Evolutionary conservation across 164 flowering plant species (phyloP), one percentile per base, ranked within the genome.

Genomic region (Akebia trifoliata): DNA sequence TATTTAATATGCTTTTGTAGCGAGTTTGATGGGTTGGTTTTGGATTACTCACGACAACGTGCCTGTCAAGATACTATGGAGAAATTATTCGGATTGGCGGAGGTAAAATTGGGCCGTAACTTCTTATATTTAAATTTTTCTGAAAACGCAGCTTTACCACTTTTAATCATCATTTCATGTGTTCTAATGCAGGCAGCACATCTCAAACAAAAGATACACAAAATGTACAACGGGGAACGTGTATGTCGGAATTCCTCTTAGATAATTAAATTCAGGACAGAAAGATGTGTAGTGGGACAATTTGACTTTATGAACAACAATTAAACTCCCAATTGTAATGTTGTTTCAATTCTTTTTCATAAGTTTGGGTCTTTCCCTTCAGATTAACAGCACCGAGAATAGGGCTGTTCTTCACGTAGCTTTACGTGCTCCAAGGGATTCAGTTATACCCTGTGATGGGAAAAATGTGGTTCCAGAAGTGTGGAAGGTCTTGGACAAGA

Each of bases 341-440:
- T 8, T 34, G 32, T 20, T 34, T 28, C 9, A 10, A 11, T 32
- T 11, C 17, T 2, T 46, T 49, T 12, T 22, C 20, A 24, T 46
- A 18, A 6, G 29, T 35, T 12, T 45, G 57, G 35, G 5, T 44
- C 11, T 20, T 29, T 14, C n/a, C 37, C 42, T 63, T 43, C 78
- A 93, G 96, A 86, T 90, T 61, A 90, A 90, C 74, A 84, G 72
- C 73, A 94, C 97, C 10, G 99, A 94, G 71, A 68, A 88, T 63
- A 79, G 99, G 66, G 50, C 97, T 45, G 99, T 90, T 15, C 97
- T 94, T 67, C 99, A 94, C 70, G 87, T 94, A 11, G 99, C 99
- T 68, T 88, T 94, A 8, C 90, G 96, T 60, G 92, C 93, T 66
- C 71, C 93, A 54, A 83, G 85, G 68, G 91, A 85, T 69, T 63